Conservation (phyloP, 164 flowering plant genomes). For the Brasenia schreberi region DNA sequence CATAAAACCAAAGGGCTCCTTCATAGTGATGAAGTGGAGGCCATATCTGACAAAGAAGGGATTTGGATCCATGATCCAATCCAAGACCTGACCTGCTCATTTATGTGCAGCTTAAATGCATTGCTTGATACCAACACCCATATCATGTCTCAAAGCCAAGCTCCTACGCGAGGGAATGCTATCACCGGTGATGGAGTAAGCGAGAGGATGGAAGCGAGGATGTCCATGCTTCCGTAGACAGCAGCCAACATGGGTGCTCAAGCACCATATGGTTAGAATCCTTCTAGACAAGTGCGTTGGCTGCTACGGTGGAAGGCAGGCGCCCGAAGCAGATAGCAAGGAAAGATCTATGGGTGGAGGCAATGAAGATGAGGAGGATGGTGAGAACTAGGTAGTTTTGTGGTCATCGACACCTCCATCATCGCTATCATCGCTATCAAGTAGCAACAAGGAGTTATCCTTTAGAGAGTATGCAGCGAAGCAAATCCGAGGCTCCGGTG, state of each 20-base stretch:
- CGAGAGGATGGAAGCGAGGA: slow-evolving; percentile 22
- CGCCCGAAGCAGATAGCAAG: neutral
- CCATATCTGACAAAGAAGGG: too few species aligned
- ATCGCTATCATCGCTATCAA: neutral
- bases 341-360: neutral
- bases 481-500: neutral
- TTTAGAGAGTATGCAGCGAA: neutral
- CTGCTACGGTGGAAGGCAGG: neutral
- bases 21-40: too few species aligned
- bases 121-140: too few species aligned
- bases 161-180: too few species aligned
- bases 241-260: slow-evolving; percentile 47
- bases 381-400: slow-evolving; percentile 13
- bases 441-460: slow-evolving; percentile 13
- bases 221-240: slow-evolving; percentile 35
- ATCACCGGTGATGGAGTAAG: neutral
- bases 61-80: too few species aligned
- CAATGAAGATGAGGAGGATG: slow-evolving; percentile 9
- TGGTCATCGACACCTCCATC: slow-evolving; percentile 13
- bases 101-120: too few species aligned
- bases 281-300: slow-evolving; percentile 2
- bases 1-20: too few species aligned
- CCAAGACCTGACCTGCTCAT: too few species aligned
- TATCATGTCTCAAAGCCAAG: too few species aligned
- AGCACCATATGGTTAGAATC: slow-evolving; percentile 28